Percentiles rank a stretch among this genome's conserved stretches.
These are phyloP conservation scores for Ailanthus altissimus DNA, from an alignment of 345 rosid species.

Conservation along the genomic window DNA sequence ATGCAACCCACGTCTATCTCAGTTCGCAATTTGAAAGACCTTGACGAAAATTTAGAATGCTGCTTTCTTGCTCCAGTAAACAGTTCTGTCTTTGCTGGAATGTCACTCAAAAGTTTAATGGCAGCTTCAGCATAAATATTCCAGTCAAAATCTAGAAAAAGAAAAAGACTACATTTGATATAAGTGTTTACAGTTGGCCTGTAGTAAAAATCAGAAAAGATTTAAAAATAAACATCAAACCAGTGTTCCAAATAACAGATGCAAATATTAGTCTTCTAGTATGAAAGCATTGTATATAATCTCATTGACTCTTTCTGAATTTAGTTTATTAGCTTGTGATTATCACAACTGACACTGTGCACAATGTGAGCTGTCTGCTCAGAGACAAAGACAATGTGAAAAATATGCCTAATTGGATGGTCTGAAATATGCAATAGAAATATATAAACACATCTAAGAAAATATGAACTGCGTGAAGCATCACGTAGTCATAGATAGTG, in stretches of 20 bases:
- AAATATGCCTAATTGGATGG: not conserved
- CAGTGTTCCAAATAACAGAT: not conserved
- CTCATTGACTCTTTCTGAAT: not conserved
- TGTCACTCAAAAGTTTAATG: not conserved
- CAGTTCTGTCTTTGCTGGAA: not conserved
- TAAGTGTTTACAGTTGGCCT: not conserved
- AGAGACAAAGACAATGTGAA: not conserved
- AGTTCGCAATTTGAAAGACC: constrained; percentile 11
- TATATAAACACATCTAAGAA: not conserved
- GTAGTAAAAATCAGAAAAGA: not conserved
- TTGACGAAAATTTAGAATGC: not conserved
- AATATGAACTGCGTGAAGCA: not conserved
- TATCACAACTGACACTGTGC: not conserved
- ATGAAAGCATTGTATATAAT: not conserved
- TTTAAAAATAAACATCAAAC: not conserved
- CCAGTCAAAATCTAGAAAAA: not conserved
- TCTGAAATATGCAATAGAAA: not conserved
- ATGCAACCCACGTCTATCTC: not conserved
- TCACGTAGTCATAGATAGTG: not conserved
- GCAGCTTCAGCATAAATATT: not conserved
- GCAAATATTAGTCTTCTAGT: not conserved
- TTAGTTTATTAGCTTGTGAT: not conserved
- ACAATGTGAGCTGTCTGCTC: constrained; percentile 7
- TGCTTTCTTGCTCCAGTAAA: not conserved
- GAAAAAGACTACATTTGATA: not conserved